Conservation (phyloP, 352 stramenopile genomes). For the Phytopythium boreale region DNA sequence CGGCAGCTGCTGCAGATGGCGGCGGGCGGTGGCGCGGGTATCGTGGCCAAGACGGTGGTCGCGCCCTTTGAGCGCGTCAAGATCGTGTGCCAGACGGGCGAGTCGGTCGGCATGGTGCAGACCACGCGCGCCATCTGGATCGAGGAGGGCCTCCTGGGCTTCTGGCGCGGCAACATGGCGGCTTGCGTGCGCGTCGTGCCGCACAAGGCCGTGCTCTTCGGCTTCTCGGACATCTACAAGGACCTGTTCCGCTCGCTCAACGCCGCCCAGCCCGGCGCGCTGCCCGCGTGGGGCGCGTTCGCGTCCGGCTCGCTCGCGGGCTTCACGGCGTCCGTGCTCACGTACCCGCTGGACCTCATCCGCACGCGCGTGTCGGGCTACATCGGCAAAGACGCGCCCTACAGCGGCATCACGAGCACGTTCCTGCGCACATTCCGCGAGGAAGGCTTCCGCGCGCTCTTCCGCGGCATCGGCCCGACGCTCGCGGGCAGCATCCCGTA, state of each 20-base stretch:
- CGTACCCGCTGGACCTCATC: conserved; percentile 85
- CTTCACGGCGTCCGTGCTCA: conserved; percentile 82
- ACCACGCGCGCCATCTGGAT: conserved; percentile 58
- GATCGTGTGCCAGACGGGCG: conserved; percentile 80
- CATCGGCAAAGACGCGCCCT: conserved; percentile 61
- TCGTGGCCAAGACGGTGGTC: conserved; percentile 80
- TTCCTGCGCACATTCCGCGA: conserved; percentile 67
- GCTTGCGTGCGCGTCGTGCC: conserved; percentile 78
- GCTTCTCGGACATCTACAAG: conserved; percentile 87
- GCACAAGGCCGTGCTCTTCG: conserved; percentile 81
- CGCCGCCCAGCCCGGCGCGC: conserved; percentile 13
- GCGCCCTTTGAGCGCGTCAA: conserved; percentile 83
- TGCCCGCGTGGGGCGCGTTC: conserved; percentile 63
- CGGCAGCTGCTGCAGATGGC: conserved; percentile 67
- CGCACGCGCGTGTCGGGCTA: conserved; percentile 76
- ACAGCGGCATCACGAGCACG: conserved; percentile 70
- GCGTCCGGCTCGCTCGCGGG: conserved; percentile 67
- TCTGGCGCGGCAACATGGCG: conserved; percentile 74
- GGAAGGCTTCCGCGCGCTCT: conserved; percentile 61
- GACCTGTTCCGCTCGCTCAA: conserved; percentile 52
- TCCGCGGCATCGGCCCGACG: conserved; percentile 69
- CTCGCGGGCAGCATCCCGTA: conserved; percentile 71
- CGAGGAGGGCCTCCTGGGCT: conserved; percentile 58
- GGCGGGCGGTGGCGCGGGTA: conserved; percentile 64
- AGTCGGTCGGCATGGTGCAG: conserved; percentile 72